Evolutionary conservation across 225 moss, liverwort and hornwort species (phyloP).

Genomic region (Straminergon stramineum): DNA sequence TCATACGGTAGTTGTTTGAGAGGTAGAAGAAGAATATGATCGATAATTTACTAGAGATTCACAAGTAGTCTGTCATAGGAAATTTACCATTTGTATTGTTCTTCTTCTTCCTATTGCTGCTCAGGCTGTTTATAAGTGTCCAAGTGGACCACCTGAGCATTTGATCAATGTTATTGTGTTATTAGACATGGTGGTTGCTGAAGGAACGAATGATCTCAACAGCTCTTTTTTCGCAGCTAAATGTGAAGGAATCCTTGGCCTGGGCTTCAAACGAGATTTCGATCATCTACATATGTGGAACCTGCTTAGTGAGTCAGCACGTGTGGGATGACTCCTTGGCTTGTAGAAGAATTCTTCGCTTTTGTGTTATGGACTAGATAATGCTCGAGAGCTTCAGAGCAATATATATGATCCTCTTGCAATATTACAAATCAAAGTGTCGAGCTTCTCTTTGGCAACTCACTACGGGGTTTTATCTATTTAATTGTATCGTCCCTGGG

Average conservation of each 20-base stretch:
- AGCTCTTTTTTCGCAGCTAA: neutral
- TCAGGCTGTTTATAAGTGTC: neutral
- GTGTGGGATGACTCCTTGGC: neutral
- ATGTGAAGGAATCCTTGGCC: conserved; percentile 60
- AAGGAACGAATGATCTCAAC: neutral
- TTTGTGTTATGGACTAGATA: neutral
- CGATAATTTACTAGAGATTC: neutral
- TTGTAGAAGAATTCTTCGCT: neutral
- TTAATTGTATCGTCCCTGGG: neutral
- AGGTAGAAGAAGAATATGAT: neutral
- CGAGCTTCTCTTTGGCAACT: neutral
- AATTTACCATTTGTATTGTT: neutral
- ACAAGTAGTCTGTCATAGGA: neutral
- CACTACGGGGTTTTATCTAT: neutral
- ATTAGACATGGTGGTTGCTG: neutral
- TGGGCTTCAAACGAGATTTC: conserved; percentile 64
- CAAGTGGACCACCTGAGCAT: neutral
- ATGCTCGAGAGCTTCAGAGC: neutral
- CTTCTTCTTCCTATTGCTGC: neutral
- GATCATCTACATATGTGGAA: conserved; percentile 43
- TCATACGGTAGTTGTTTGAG: neutral
- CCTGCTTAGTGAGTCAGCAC: conserved; percentile 36
- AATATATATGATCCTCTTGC: neutral
- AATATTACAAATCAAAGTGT: neutral
- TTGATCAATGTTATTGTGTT: neutral